Evolutionary conservation across 257 asterid species (phyloP).

Genomic region (Orobanche coerulescens): DNA sequence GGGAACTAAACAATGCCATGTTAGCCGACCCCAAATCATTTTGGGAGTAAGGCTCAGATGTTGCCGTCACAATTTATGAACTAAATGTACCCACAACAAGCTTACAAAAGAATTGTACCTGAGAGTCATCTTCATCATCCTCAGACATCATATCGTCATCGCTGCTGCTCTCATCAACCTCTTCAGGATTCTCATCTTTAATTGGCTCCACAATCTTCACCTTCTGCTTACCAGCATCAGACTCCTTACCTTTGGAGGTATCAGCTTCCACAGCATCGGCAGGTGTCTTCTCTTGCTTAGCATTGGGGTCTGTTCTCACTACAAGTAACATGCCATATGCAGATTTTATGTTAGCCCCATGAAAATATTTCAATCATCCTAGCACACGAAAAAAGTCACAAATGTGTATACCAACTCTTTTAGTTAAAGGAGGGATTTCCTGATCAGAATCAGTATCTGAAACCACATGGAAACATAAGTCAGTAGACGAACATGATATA

Average conservation of each 20-base stretch:
- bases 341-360: background rate
- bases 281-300: slow-evolving; percentile 44
- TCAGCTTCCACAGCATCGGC: slow-evolving; percentile 35
- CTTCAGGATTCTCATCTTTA: slow-evolving; percentile 19
- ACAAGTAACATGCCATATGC: background rate
- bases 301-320: slow-evolving; percentile 38
- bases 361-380: background rate
- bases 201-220: slow-evolving; percentile 64
- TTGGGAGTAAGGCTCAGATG: no score
- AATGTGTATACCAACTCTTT: slow-evolving; percentile 40
- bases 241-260: slow-evolving; percentile 35
- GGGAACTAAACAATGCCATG: no score
- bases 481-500: background rate
- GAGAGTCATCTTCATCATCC: slow-evolving; percentile 36
- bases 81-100: no score
- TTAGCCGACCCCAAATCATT: no score
- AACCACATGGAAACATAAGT: background rate
- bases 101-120: slow-evolving; percentile 20
- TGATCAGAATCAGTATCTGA: slow-evolving; percentile 61
- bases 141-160: slow-evolving; percentile 46
- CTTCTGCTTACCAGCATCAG: slow-evolving; percentile 54
- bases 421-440: slow-evolving; percentile 34
- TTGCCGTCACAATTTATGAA: no score
- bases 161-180: slow-evolving; percentile 26
- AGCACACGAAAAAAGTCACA: background rate